Percentiles rank a stretch among this genome's conserved stretches.
phyloP scores from a whole-genome alignment of 805 yeast genomes.

The Cyberlindnera mycetangii region DNA sequence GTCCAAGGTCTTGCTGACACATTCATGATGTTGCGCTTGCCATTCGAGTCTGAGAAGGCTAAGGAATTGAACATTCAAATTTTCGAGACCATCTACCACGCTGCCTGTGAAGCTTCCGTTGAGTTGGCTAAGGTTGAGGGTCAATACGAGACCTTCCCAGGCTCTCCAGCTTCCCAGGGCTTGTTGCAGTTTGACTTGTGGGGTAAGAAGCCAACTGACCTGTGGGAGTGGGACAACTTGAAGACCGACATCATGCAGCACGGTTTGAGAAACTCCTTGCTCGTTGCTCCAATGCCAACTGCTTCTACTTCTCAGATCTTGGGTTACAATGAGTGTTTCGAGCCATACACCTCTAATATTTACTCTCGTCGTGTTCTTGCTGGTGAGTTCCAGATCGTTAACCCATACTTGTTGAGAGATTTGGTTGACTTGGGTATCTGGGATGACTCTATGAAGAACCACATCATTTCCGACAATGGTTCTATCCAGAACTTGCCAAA shows the following conservation, averaged over 20 bases:
- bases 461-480: conserved; percentile 74
- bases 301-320: conserved; percentile 96
- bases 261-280: conserved; percentile 84
- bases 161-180: conserved; percentile 91
- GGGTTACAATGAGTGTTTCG: conserved; percentile 94
- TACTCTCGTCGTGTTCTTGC: conserved; percentile 88
- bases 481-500: conserved; percentile 74
- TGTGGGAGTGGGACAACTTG: conserved; percentile 84
- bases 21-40: conserved; percentile 73
- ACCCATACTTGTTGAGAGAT: conserved; percentile 81
- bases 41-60: conserved; percentile 85
- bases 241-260: conserved; percentile 54
- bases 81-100: conserved; percentile 95
- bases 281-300: conserved; percentile 97
- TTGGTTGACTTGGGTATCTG: conserved; percentile 79
- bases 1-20: conserved; percentile 97
- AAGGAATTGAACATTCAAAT: conserved; percentile 74
- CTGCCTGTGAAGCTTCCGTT: conserved; percentile 80
- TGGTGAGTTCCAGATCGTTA: conserved; percentile 93
- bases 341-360: conserved; percentile 93
- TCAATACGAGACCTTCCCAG: conserved; percentile 66
- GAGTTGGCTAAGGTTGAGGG: conserved; percentile 76
- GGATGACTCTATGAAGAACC: conserved; percentile 75
- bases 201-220: conserved; percentile 68
- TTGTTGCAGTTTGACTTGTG: conserved; percentile 83